Conservation (phyloP, 1,139 yeast genomes). For the Candida sp. region DNA sequence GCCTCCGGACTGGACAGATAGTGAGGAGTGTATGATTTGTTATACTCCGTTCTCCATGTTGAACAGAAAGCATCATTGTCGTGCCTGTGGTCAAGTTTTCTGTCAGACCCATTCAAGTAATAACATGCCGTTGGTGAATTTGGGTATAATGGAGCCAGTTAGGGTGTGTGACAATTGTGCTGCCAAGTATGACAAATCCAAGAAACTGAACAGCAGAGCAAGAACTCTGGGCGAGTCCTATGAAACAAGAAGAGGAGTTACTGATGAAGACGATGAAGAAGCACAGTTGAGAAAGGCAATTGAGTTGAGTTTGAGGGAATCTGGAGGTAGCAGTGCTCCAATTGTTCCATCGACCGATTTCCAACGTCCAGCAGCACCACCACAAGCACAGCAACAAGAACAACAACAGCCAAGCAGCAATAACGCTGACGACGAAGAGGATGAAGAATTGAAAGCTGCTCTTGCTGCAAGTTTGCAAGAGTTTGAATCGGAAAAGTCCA, state of each 20-base stretch:
- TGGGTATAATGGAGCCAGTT: slow-evolving; percentile 89
- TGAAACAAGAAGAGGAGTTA: slow-evolving; percentile 1
- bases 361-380: slow-evolving; percentile 18
- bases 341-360: slow-evolving; percentile 12
- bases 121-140: slow-evolving; percentile 70
- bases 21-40: slow-evolving; percentile 95
- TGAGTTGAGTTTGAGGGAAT: slow-evolving; percentile 73
- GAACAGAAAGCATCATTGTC: slow-evolving; percentile 94
- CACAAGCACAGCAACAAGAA: slow-evolving; percentile 13
- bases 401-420: slow-evolving; percentile 10
- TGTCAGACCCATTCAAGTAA: slow-evolving; percentile 85
- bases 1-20: slow-evolving; percentile 98
- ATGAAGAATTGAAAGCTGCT: slow-evolving; percentile 92
- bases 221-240: not conserved
- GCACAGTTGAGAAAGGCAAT: slow-evolving; percentile 82
- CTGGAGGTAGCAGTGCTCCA: slow-evolving; percentile 25
- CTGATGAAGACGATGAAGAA: slow-evolving; percentile 57
- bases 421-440: slow-evolving; percentile 64
- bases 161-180: slow-evolving; percentile 94
- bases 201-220: not conserved
- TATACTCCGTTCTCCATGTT: slow-evolving; percentile 79
- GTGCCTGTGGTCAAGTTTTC: slow-evolving; percentile 96
- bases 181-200: slow-evolving; percentile 46
- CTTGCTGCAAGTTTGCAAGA: slow-evolving; percentile 92
- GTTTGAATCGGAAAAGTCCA: slow-evolving; percentile 50